Conservation (phyloP, 2,329 filamentous ascomycete species). For the Venturia aucupariae region DNA sequence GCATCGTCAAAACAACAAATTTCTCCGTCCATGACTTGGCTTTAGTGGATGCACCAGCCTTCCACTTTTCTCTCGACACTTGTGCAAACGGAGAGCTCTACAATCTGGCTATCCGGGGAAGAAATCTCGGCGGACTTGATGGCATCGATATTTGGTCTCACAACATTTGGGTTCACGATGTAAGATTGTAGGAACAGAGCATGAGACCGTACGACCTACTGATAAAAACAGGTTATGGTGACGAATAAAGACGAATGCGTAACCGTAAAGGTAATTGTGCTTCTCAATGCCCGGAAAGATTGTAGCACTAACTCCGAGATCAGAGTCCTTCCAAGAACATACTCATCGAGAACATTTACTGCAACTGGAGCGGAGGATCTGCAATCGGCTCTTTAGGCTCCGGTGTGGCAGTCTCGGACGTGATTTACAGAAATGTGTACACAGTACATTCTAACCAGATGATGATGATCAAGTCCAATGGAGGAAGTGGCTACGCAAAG, state of each 20-base stretch:
- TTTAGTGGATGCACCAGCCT: constrained; percentile 41
- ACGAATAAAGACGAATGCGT: constrained; percentile 56
- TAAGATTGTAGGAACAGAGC: constrained; percentile 15
- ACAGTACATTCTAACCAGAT: constrained; percentile 53
- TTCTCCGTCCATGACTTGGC: constrained; percentile 43
- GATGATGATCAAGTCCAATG: constrained; percentile 54
- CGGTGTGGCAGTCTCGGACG: constrained; percentile 41
- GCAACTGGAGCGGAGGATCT: constrained; percentile 53
- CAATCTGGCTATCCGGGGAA: constrained; percentile 47
- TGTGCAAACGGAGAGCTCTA: constrained; percentile 45
- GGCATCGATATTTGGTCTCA: constrained; percentile 46
- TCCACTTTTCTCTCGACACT: constrained; percentile 43
- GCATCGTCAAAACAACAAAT: constrained; percentile 36
- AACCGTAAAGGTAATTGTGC: constrained; percentile 38
- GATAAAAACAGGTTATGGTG: constrained; percentile 37
- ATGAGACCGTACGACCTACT: not conserved
- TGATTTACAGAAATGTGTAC: constrained; percentile 49
- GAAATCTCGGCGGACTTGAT: constrained; percentile 44
- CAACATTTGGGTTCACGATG: constrained; percentile 51
- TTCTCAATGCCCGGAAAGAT: not conserved
- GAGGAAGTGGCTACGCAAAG: constrained; percentile 44
- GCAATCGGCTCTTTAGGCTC: constrained; percentile 47
- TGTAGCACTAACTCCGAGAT: not conserved
- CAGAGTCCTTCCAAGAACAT: constrained; percentile 43
- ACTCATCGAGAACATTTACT: constrained; percentile 51